Base-by-base conservation (phyloP, 495 filamentous ascomycete genomes). In the Pseudotulostoma volvatum region DNA sequence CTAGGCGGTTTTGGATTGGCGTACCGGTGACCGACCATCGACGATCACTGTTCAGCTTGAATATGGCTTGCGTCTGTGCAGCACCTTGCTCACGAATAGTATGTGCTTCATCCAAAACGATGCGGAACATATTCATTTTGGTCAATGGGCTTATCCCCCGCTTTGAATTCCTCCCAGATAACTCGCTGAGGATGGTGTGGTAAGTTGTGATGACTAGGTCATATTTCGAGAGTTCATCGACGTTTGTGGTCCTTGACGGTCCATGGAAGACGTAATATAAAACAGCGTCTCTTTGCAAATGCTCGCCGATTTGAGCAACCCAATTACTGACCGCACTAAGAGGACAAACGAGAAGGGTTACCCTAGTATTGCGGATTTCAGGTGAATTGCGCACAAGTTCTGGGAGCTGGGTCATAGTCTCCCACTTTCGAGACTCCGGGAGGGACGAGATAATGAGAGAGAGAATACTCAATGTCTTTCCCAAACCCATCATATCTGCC, bases 401-500 rank as follows among this genome's bases (percentile, higher is more conserved):
- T 7, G 38, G 40, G 19, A 41, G 34, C 2, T 61, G 63, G 7
- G 45, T 43, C 39, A 40, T 37, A 2, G 41, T 38, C 9, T 48
- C 45, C 60, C 80, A 97, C 7, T 59, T 51, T 13, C 55, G 42
- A 1, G 84, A 72, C 18, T 77, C 65, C 1, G 56, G 46, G 2
- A 79, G 57, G 0, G 83, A 78, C 13, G 64, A 66, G 2, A 75
- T 60, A 11, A 88, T 55, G 16, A 96, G 66, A 2, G 85, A 79
- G 4, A 97, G 64, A 19, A 93, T 80, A 50, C 81, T 93, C 34
- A 97, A 59, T 0, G 90, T 95, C 53, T 97, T 97, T 4, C 90
- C 90, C 11, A 97, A 61, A 28, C 90, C 90, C 90, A 97, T 97
- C 79, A 93, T 85, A 52, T 97, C 90, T 4, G 90, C 90, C 15